Evolutionary conservation across 2,329 filamentous ascomycete species (phyloP).

Genomic region (Diaporthe helianthi): DNA sequence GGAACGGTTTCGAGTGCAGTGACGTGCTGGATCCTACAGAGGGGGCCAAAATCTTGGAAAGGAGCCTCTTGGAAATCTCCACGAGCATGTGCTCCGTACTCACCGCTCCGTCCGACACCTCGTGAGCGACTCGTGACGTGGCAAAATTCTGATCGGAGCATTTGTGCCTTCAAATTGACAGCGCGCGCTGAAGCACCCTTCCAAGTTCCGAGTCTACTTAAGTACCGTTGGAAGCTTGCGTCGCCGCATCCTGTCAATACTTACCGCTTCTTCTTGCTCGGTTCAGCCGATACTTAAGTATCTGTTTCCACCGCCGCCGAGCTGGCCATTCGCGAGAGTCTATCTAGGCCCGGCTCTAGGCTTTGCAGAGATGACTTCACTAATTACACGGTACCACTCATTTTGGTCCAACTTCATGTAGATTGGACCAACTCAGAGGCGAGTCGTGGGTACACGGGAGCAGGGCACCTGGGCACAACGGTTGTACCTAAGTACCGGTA

Average conservation of each 20-base stretch:
- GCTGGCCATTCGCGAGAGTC: neutral
- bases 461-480: too few relatives aligned
- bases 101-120: neutral
- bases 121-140: slow-evolving; percentile 15
- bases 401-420: neutral
- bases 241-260: neutral
- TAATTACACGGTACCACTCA: neutral
- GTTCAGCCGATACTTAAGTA: neutral
- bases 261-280: neutral
- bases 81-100: too few relatives aligned
- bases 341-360: neutral
- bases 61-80: neutral
- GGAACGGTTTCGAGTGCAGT: neutral
- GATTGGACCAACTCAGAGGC: neutral
- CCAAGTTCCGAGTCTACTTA: too few relatives aligned
- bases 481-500: too few relatives aligned
- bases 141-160: slow-evolving; percentile 1
- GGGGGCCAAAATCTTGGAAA: neutral
- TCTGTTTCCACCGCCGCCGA: neutral
- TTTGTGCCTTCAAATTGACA: neutral
- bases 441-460: neutral
- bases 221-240: neutral
- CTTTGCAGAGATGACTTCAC: neutral
- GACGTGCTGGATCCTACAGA: neutral
- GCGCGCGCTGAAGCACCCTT: neutral